Evolutionary conservation across 106 monocot genomes (phyloP).

Genomic region (Dioscorea zingiberensis): DNA sequence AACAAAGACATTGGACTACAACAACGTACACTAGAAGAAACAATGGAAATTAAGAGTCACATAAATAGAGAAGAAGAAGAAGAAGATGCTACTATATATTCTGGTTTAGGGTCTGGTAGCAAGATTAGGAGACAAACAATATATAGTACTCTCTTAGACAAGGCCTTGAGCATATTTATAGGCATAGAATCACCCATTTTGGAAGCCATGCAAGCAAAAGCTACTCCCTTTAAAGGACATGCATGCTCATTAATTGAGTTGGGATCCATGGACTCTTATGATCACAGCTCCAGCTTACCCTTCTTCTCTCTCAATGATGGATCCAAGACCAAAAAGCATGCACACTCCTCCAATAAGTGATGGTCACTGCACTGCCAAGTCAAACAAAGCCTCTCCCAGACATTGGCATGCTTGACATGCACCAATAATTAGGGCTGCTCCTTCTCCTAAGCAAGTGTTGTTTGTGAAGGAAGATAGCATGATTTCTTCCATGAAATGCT

Average conservation of each 20-base stretch:
- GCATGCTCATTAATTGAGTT: neutral
- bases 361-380: constrained; percentile 13
- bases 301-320: neutral
- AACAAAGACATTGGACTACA: too few relatives aligned
- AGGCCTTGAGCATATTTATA: neutral
- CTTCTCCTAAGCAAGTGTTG: neutral
- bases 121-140: neutral
- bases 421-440: neutral
- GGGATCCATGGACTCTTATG: neutral
- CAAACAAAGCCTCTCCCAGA: too few relatives aligned
- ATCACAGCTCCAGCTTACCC: neutral
- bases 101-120: neutral
- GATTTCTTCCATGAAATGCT: constrained; percentile 1
- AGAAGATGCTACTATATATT: neutral
- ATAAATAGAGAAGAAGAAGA: neutral
- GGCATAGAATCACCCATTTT: neutral
- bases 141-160: neutral
- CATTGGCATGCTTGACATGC: neutral
- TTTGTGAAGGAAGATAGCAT: constrained; percentile 15
- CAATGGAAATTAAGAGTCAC: too few relatives aligned
- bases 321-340: neutral
- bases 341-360: neutral
- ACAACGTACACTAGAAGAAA: too few relatives aligned
- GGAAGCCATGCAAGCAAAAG: constrained; percentile 2
- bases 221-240: constrained; percentile 3